These are phyloP conservation scores for Cytospora schulzeri DNA, from an alignment of 2,329 filamentous ascomycete species.

Conservation along the genomic window DNA sequence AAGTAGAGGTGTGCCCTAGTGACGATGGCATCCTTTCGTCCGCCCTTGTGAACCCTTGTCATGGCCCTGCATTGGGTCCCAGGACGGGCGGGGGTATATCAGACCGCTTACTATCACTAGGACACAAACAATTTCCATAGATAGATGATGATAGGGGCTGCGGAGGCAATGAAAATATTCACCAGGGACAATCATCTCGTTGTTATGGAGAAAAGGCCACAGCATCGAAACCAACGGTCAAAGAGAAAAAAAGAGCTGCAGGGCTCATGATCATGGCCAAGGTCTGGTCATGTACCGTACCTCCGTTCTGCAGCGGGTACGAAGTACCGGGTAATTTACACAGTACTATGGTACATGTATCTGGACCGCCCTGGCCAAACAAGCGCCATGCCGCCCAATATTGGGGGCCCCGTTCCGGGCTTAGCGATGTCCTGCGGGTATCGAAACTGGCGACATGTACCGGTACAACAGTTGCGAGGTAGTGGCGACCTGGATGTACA, in stretches of 20 bases:
- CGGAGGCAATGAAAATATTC: background rate
- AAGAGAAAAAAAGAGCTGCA: background rate
- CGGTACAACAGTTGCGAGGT: constrained; percentile 12
- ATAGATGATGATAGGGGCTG: constrained; percentile 1
- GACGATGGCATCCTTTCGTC: constrained; percentile 9
- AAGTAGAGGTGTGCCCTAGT: constrained; percentile 18
- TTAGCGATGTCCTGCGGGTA: constrained; percentile 33
- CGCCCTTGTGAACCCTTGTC: constrained; percentile 18
- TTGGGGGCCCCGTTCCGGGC: constrained; percentile 31
- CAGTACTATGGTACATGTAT: constrained; percentile 2
- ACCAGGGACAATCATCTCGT: background rate
- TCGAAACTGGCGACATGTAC: constrained; percentile 23
- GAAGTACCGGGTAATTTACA: constrained; percentile 26
- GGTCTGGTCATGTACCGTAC: constrained; percentile 3
- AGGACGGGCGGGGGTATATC: constrained; percentile 28
- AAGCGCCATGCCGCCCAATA: constrained; percentile 37
- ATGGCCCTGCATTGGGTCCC: constrained; percentile 20
- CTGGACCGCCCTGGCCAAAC: constrained; percentile 28
- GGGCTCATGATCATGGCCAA: background rate
- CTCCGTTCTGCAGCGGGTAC: constrained; percentile 24
- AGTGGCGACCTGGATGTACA: background rate
- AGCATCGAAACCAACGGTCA: constrained; percentile 10
- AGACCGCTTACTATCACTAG: constrained; percentile 36
- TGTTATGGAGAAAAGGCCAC: background rate
- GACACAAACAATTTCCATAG: constrained; percentile 32